A percentile compares a stretch with the other conserved stretches of the same genome.
Evolutionary conservation across 179 eudicot species (phyloP).

Genomic region (Dionaea muscipula): DNA sequence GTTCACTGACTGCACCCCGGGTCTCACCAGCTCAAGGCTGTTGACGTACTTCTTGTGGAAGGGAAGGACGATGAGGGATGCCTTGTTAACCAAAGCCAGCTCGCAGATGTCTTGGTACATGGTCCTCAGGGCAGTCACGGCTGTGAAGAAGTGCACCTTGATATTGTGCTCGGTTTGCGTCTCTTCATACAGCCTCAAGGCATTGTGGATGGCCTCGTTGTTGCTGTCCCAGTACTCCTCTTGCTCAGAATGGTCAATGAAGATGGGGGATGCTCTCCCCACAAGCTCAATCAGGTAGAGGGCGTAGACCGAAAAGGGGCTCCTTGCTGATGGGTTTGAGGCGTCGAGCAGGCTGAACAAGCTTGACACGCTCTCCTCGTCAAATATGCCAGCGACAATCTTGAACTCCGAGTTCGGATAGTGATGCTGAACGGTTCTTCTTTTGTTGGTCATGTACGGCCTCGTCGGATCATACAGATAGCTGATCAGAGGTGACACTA

Average conservation of each 20-base stretch:
- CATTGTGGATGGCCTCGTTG: slow-evolving; percentile 36
- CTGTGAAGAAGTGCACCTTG: slow-evolving; percentile 19
- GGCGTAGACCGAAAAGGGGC: slow-evolving; percentile 34
- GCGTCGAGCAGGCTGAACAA: slow-evolving; percentile 39
- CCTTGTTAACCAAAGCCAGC: slow-evolving; percentile 26
- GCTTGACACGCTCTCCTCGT: slow-evolving; percentile 39
- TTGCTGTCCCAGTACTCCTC: slow-evolving; percentile 22
- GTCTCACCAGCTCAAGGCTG: slow-evolving; percentile 8
- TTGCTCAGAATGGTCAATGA: slow-evolving; percentile 48
- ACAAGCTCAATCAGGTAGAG: slow-evolving; percentile 51
- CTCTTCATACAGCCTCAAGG: slow-evolving; percentile 31
- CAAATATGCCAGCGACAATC: slow-evolving; percentile 38
- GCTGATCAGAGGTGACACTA: slow-evolving; percentile 45
- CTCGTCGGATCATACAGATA: slow-evolving; percentile 51
- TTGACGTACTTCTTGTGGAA: slow-evolving; percentile 27
- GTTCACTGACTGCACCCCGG: slow-evolving; percentile 27
- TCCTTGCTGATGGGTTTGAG: slow-evolving; percentile 32
- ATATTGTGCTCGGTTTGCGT: slow-evolving; percentile 16
- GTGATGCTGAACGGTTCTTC: slow-evolving; percentile 60
- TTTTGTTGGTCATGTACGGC: slow-evolving; percentile 63
- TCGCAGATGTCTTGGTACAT: slow-evolving; percentile 45
- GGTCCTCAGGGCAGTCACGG: slow-evolving; percentile 26
- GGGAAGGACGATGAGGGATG: slow-evolving; percentile 26
- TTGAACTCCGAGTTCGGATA: slow-evolving; percentile 40
- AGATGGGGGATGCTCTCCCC: slow-evolving; percentile 53